Evolutionary conservation across 257 asterid species (phyloP), one percentile per base, ranked within the genome.

Genomic region (Solanum corneliomulleri): DNA sequence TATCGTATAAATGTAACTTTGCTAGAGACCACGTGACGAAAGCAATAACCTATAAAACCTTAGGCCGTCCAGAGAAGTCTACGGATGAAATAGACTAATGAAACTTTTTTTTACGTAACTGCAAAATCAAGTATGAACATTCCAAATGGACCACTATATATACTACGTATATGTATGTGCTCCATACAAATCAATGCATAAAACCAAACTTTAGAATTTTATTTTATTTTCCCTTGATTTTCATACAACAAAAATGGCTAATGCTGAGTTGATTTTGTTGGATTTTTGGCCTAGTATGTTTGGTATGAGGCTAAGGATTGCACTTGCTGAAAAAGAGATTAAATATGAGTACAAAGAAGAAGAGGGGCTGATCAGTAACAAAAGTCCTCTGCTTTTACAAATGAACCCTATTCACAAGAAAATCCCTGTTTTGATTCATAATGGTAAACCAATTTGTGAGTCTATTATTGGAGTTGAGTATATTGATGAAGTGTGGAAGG

Each of bases 311-410:
- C 83, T 85, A 4, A 88, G 86, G 87, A 85, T 90, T 33, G 89
- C 91, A 44, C 87, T 90, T 20, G 83, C 44, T 11, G 92, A 90
- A 84, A 90, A 90, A 49, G 92, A 88, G 6, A 42, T 90, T 0
- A 78, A 52, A 10, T 87, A 86, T 64, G 89, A 90, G 33, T 82
- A 70, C 85, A 86, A 5, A 35, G 39, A 35, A 4, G 39, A 35
- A 5, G 39, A 35, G 37, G 37, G 37, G 37, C 37, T 35, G 37
- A 35, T 35, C 37, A 35, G 37, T 35, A 66, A 27, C 11, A 68
- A 68, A 27, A 68, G 74, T 13, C 39, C 37, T 27, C 74, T 68
- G 39, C 74, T 68, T 68, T 68, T 68, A 10, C 39, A 68, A 5
- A 68, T 68, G 74, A 68, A 27, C 13, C 74, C 74, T 13, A 27